Evolutionary conservation across 306 rosid species (phyloP).

Genomic region (Bauhinia variegata): DNA sequence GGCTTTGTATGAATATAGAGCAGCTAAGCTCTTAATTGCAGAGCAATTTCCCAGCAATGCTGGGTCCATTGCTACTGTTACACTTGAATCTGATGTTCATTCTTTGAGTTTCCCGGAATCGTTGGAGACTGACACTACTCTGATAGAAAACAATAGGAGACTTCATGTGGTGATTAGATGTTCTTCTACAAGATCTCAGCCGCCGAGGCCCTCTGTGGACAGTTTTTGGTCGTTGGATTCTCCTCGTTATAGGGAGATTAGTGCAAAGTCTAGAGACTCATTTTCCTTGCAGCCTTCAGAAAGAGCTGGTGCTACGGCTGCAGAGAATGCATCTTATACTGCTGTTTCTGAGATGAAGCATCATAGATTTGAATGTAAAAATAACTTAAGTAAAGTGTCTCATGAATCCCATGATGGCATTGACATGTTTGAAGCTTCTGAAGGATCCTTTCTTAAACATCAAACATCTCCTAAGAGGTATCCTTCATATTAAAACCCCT

Average conservation of each 20-base stretch:
- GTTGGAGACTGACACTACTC: slow-evolving; percentile 10
- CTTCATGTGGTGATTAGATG: slow-evolving; percentile 27
- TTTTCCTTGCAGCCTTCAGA: slow-evolving; percentile 11
- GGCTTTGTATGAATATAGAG: slow-evolving; percentile 33
- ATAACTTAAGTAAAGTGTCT: neutral
- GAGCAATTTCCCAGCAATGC: neutral
- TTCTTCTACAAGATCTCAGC: slow-evolving; percentile 6
- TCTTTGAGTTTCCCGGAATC: slow-evolving; percentile 2
- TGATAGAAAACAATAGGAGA: slow-evolving; percentile 12
- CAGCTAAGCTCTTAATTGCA: slow-evolving; percentile 18
- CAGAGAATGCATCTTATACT: neutral
- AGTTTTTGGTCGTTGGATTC: slow-evolving; percentile 24
- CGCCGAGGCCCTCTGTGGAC: neutral
- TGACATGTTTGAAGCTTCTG: slow-evolving; percentile 15
- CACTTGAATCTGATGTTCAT: slow-evolving; percentile 16
- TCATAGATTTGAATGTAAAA: neutral
- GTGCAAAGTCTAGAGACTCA: slow-evolving; percentile 4
- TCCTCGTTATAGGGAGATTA: neutral
- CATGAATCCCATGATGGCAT: slow-evolving; percentile 6
- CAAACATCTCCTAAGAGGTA: slow-evolving; percentile 9
- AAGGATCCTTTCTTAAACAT: neutral
- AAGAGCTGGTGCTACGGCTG: neutral
- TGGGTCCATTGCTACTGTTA: slow-evolving; percentile 20
- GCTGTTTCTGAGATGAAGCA: neutral
- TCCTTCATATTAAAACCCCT: neutral